phyloP scores from a whole-genome alignment of 2,329 filamentous ascomycete genomes.

The Hyphodiscus sp. region DNA sequence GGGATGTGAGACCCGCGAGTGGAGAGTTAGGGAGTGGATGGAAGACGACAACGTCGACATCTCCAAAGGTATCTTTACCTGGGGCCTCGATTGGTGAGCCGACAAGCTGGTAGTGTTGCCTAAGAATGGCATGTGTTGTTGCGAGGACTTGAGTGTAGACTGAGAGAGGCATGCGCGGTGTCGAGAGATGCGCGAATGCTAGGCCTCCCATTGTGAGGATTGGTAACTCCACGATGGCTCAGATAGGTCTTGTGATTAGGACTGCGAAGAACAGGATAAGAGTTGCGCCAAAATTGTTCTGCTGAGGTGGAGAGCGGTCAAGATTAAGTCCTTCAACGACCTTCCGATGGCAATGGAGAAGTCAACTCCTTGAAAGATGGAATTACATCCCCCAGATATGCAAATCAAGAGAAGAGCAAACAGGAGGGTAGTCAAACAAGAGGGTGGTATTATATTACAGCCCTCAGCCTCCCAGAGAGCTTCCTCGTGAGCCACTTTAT shows the following conservation, averaged over 20 bases:
- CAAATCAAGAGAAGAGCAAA: no score
- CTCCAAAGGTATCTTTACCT: constrained; percentile 61
- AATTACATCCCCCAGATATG: no score
- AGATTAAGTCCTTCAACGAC: not conserved
- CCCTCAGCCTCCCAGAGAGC: not conserved
- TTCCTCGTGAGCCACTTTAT: not conserved
- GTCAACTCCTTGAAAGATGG: no score
- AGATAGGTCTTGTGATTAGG: not conserved
- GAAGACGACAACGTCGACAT: constrained; percentile 63
- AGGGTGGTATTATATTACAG: constrained; percentile 10
- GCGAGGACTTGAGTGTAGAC: constrained; percentile 50
- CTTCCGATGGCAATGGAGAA: not conserved
- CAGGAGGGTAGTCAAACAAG: not conserved
- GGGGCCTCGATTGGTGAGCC: constrained; percentile 62
- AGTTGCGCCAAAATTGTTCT: no score
- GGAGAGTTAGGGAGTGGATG: constrained; percentile 5
- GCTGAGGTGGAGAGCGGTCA: no score
- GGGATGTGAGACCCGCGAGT: not conserved
- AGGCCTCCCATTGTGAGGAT: constrained; percentile 55
- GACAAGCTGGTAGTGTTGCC: constrained; percentile 46
- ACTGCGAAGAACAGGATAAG: not conserved
- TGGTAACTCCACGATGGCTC: not conserved
- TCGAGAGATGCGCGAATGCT: constrained; percentile 47
- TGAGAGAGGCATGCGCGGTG: constrained; percentile 56
- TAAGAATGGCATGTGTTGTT: constrained; percentile 40